A percentile compares a stretch with the other conserved stretches of the same genome.
Conservation (phyloP, 2,329 filamentous ascomycete species). For the Aureobasidium sp. region DNA sequence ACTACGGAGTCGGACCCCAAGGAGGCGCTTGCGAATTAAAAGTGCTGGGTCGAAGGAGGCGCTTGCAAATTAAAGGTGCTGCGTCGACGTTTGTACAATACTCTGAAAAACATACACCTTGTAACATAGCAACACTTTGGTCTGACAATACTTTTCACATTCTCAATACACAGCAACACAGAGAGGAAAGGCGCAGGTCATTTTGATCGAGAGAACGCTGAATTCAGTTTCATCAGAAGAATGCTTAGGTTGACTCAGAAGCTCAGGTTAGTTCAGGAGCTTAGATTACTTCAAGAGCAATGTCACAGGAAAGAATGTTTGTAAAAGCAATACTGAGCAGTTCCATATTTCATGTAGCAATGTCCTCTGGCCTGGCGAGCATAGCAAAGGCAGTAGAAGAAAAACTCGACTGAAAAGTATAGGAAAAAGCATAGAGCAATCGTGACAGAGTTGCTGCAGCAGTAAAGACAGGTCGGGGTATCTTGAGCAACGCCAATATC, state of each 20-base stretch:
- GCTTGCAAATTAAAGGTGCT: background rate
- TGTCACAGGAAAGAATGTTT: background rate
- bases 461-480: constrained; percentile 13
- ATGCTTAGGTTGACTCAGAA: no score
- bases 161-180: background rate
- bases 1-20: constrained; percentile 36
- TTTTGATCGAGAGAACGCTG: background rate
- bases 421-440: background rate
- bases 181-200: background rate
- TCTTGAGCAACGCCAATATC: background rate
- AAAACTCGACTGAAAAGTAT: background rate
- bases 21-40: background rate
- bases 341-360: constrained; percentile 8
- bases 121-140: background rate
- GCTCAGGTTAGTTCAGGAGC: background rate
- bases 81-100: background rate
- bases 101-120: background rate
- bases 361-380: background rate
- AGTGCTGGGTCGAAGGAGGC: constrained; percentile 21
- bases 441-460: background rate
- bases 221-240: background rate
- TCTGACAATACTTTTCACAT: background rate
- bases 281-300: background rate
- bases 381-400: constrained; percentile 6
- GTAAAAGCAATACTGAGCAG: constrained; percentile 12